Conservation (phyloP, 192 early-diverging fungal species). For the Dissophora globulifera region DNA sequence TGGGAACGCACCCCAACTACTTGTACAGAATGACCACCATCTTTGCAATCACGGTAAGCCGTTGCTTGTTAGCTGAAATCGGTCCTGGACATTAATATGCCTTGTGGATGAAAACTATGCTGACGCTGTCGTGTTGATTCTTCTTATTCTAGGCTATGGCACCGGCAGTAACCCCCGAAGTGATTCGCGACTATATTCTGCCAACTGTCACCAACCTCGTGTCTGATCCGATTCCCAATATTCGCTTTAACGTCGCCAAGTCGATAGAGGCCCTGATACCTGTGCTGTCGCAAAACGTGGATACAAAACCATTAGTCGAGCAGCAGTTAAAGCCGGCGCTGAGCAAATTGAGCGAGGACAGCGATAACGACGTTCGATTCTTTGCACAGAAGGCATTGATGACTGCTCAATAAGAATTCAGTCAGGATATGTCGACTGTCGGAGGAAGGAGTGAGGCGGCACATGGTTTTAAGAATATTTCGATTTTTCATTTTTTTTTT, state of each 20-base stretch:
- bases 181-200: slow-evolving; percentile 89
- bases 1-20: slow-evolving; percentile 94
- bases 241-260: slow-evolving; percentile 99
- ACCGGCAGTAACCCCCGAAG: slow-evolving; percentile 84
- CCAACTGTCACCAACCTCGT: slow-evolving; percentile 87
- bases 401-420: slow-evolving; percentile 18
- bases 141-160: slow-evolving; percentile 80
- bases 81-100: too few species aligned
- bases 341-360: slow-evolving; percentile 85
- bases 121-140: too few species aligned
- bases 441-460: too few species aligned
- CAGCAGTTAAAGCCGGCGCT: slow-evolving; percentile 86
- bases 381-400: slow-evolving; percentile 84
- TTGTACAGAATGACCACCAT: slow-evolving; percentile 98
- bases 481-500: not conserved
- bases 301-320: slow-evolving; percentile 68
- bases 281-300: slow-evolving; percentile 72
- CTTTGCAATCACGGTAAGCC: slow-evolving; percentile 91
- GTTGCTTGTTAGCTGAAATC: too few species aligned
- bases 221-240: slow-evolving; percentile 97
- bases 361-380: slow-evolving; percentile 94
- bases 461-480: too few species aligned
- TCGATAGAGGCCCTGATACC: slow-evolving; percentile 87
- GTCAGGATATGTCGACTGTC: too few species aligned
- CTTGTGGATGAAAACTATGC: too few species aligned